These are phyloP conservation scores for Avena sativa DNA, from an alignment of 176 grass and related monocot genomes.

Conservation along the genomic window DNA sequence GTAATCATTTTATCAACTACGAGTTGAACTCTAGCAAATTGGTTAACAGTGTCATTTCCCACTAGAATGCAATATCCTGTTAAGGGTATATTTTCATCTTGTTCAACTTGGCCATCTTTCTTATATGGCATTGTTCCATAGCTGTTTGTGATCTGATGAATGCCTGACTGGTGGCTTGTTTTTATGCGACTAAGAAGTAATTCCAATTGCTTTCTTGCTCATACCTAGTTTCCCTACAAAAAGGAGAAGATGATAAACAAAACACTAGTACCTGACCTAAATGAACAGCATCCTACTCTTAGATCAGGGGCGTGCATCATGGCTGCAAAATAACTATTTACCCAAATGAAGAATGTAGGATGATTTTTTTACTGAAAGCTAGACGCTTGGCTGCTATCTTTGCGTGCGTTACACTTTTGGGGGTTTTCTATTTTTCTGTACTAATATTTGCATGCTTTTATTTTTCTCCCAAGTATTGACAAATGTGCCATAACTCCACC, in stretches of 20 bases:
- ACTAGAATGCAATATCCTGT: not conserved
- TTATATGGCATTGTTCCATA: not conserved
- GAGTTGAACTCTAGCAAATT: conserved; percentile 10
- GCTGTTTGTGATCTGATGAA: not conserved
- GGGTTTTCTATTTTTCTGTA: not conserved
- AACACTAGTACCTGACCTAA: not conserved
- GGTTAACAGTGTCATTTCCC: not conserved
- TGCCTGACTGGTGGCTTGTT: not conserved
- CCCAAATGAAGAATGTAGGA: not conserved
- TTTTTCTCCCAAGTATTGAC: not conserved
- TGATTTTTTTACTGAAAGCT: not conserved
- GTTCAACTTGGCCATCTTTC: not conserved
- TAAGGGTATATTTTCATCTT: not conserved
- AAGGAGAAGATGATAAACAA: not conserved
- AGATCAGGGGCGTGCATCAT: not conserved
- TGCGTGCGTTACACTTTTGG: not conserved
- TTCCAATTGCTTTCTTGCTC: not conserved
- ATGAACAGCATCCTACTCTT: not conserved
- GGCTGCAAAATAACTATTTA: conserved; percentile 1
- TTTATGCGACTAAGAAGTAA: not conserved
- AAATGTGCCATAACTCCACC: not conserved
- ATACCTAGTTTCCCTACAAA: not conserved
- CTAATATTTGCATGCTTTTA: not conserved
- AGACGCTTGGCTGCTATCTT: not conserved
- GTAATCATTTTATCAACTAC: not conserved